Evolutionary conservation across 2,329 filamentous ascomycete species (phyloP).

Genomic region (Trichoderma endophyticum): DNA sequence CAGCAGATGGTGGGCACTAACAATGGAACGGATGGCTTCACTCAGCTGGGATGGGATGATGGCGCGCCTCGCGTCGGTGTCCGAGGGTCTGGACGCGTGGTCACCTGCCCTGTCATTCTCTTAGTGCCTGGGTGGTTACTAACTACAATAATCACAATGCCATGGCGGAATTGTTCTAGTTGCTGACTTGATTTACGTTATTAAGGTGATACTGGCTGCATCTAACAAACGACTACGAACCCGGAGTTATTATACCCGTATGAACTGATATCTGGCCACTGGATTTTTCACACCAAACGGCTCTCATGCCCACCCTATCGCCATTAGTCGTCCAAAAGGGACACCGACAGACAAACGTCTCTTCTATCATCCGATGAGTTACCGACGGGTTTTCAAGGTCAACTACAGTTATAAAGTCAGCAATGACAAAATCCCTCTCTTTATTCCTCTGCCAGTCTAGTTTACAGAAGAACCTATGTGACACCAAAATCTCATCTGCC

Average conservation of each 20-base stretch:
- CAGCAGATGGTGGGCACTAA: neutral
- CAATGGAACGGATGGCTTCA: neutral
- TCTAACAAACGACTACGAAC: neutral
- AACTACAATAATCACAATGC: neutral
- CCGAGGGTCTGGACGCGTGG: conserved; percentile 6
- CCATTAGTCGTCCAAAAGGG: neutral
- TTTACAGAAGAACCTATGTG: neutral
- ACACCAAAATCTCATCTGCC: neutral
- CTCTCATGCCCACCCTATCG: neutral
- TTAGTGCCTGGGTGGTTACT: neutral
- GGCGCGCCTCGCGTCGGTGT: conserved; percentile 14
- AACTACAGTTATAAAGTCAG: neutral
- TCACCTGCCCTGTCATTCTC: conserved; percentile 7
- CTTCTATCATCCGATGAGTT: neutral
- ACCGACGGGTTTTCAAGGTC: neutral
- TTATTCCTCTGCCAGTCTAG: neutral
- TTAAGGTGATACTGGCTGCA: neutral
- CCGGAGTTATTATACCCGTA: neutral
- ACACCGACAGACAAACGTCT: neutral
- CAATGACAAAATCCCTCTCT: neutral
- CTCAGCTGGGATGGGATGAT: neutral
- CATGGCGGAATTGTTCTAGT: neutral
- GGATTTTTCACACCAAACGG: neutral
- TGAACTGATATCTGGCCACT: neutral
- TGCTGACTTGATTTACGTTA: neutral